Evolutionary conservation across 2,329 filamentous ascomycete species (phyloP), one percentile per base, ranked within the genome.

Genomic region (Purpureocillium lavendulum): DNA sequence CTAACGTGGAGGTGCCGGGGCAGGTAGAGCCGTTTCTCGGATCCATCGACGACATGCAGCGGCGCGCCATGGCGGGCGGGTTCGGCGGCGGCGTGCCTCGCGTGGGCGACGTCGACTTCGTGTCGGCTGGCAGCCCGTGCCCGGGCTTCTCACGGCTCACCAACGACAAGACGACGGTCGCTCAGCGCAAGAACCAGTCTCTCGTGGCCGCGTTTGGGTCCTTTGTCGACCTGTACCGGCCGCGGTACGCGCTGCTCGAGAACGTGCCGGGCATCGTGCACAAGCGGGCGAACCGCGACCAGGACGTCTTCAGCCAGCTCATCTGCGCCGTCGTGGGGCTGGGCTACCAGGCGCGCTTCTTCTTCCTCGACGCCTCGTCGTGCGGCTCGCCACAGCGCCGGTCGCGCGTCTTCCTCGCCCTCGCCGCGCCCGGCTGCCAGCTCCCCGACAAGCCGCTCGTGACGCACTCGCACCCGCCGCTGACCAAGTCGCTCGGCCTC

Each of bases 161-260:
- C 5, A 49, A 48, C 0, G 59, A 80, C 48, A 78, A 70, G 49
- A 62, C 67, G 0, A 80, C 72, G 2, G 53, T 65, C 0, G 39
- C 63, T 4, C 81, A 84, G 8, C 59, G 78, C 6, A 76, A 77
- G 42, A 87, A 92, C 52, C 82, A 83, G 28, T 89, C 84, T 0
- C 73, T 92, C 24, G 74, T 92, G 0, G 85, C 84, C 0, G 84
- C 84, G 0, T 86, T 90, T 30, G 80, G 80, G 0, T 78, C 85
- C 0, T 86, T 74, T 43, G 67, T 90, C 2, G 86, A 94, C 45
- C 61, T 87, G 0, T 88, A 86, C 47, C 73, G 81, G 0, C 86
- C 87, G 0, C 69, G 75, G n/a, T 90, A 84, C 52, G 83, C 80
- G 0, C 48, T 90, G 0, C 67, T 94, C 0, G 87, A 94, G 56